Percentiles rank a stretch among this genome's conserved stretches.
Evolutionary conservation across 2,329 filamentous ascomycete species (phyloP).

Genomic region (Colletotrichum spinosum): DNA sequence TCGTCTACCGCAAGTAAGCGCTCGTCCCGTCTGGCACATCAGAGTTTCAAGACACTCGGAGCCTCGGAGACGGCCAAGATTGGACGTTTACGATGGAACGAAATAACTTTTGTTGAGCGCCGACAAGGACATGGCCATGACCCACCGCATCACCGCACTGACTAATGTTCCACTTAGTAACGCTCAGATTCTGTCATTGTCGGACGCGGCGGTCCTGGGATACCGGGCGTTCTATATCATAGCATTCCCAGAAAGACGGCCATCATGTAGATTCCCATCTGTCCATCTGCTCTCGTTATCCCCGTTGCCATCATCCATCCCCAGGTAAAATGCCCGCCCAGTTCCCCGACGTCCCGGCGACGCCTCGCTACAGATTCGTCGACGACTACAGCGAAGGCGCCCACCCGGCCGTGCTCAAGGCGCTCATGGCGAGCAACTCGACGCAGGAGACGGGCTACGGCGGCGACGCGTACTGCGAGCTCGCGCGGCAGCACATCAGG

Average conservation of each 20-base stretch:
- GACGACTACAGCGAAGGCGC: slow-evolving; percentile 66
- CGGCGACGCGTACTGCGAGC: slow-evolving; percentile 55
- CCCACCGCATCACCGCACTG: slow-evolving; percentile 28
- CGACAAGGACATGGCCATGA: slow-evolving; percentile 20
- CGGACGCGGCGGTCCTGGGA: neutral
- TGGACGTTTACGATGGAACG: neutral
- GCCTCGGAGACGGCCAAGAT: slow-evolving; percentile 10
- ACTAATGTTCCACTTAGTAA: slow-evolving; percentile 35
- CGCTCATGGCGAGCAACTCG: slow-evolving; percentile 56
- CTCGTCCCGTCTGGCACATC: slow-evolving; percentile 6
- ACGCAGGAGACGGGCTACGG: slow-evolving; percentile 61
- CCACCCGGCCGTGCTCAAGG: slow-evolving; percentile 60
- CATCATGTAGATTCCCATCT: neutral
- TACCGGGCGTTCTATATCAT: slow-evolving; percentile 12
- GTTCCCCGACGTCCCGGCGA: neutral
- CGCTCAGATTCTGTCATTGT: slow-evolving; percentile 25
- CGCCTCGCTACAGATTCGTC: slow-evolving; percentile 55
- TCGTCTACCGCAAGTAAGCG: slow-evolving; percentile 13
- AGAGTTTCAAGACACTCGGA: slow-evolving; percentile 5
- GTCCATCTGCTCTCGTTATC: neutral
- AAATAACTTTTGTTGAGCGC: slow-evolving; percentile 21
- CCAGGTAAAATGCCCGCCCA: slow-evolving; percentile 22
- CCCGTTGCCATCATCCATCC: neutral
- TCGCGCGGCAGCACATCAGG: slow-evolving; percentile 54
- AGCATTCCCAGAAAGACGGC: neutral